These are phyloP conservation scores for Lipomyces spencermartinsiae DNA, from an alignment of 805 yeast genomes.

Conservation along the genomic window DNA sequence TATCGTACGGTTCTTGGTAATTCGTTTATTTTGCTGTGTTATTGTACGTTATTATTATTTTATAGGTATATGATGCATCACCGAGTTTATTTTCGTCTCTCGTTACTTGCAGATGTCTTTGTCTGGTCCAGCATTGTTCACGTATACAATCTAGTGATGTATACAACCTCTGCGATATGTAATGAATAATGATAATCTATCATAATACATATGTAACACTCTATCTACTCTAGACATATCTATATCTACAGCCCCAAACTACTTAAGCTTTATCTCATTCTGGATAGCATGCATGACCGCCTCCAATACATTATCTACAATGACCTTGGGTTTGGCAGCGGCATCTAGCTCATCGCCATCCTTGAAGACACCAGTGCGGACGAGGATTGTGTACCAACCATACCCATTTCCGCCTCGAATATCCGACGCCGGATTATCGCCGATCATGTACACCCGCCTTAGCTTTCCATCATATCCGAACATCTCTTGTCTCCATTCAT, in stretches of 20 bases:
- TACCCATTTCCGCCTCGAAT: conserved; percentile 84
- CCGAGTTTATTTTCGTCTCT: not conserved
- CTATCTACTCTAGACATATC: not conserved
- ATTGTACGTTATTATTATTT: conserved; percentile 1
- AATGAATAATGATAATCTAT: not conserved
- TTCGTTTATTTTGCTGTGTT: not conserved
- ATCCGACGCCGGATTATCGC: conserved; percentile 95
- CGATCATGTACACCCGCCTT: conserved; percentile 85
- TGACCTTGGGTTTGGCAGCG: conserved; percentile 54
- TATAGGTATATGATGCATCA: conserved; percentile 5
- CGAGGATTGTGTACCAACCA: conserved; percentile 89
- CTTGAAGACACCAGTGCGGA: conserved; percentile 85
- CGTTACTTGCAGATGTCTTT: not conserved
- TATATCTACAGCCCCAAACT: not conserved
- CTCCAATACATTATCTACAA: conserved; percentile 57
- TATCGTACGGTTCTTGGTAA: not conserved
- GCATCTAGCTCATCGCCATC: conserved; percentile 51
- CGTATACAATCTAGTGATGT: not conserved
- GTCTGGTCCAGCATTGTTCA: not conserved
- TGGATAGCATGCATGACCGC: conserved; percentile 53
- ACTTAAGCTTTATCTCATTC: conserved; percentile 15
- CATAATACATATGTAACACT: not conserved
- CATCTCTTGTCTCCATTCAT: conserved; percentile 48
- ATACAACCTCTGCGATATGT: not conserved
- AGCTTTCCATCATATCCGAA: conserved; percentile 41